phyloP scores from a whole-genome alignment of 169 alveolate genomes.

The Haemoproteus tartakovskyi region DNA sequence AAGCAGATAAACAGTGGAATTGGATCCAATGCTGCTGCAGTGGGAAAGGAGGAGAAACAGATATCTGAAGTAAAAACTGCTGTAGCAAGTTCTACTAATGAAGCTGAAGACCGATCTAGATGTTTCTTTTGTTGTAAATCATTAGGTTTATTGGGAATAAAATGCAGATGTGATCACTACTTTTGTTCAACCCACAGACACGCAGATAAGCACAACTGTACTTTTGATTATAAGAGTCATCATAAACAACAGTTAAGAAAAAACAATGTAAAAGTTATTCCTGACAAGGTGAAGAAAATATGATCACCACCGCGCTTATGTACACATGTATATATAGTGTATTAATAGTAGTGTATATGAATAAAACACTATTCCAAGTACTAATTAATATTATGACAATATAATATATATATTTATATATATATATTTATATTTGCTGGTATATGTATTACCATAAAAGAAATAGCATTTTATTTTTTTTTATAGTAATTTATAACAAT shows the following conservation, averaged over 20 bases:
- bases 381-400: no score
- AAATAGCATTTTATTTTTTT: no score
- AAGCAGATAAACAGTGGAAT: no score
- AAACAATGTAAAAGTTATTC: conserved; percentile 86
- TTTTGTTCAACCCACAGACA: conserved; percentile 92
- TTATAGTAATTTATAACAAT: no score
- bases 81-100: not conserved
- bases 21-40: no score
- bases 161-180: conserved; percentile 88
- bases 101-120: conserved; percentile 70
- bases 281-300: conserved; percentile 88
- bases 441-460: no score
- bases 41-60: no score
- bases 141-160: conserved; percentile 90
- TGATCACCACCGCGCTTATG: conserved; percentile 20
- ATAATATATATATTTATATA: no score
- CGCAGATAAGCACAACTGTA: conserved; percentile 91
- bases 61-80: no score
- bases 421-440: no score
- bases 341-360: conserved; percentile 2
- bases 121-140: conserved; percentile 87
- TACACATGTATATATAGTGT: no score
- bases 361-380: conserved; percentile 32
- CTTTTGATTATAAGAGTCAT: conserved; percentile 86
- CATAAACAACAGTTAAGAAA: conserved; percentile 85